These are phyloP conservation scores for Candida boidinii DNA, from an alignment of 805 yeast species.

Conservation along the genomic window DNA sequence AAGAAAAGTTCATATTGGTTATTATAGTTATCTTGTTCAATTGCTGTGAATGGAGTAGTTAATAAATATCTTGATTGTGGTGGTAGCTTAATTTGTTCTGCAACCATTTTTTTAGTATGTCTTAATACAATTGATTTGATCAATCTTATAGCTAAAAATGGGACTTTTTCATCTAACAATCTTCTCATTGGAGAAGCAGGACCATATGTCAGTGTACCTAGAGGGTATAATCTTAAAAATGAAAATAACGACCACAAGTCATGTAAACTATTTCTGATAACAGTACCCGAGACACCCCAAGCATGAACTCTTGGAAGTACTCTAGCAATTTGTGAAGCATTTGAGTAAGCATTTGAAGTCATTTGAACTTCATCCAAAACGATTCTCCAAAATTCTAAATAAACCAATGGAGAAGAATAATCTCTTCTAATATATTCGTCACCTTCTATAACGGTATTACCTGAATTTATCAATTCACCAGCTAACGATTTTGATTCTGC, in stretches of 20 bases:
- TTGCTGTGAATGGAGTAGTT: conserved; percentile 66
- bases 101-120: conserved; percentile 81
- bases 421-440: conserved; percentile 29
- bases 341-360: conserved; percentile 65
- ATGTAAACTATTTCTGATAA: conserved; percentile 55
- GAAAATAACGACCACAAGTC: conserved; percentile 68
- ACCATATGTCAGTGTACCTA: conserved; percentile 23
- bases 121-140: conserved; percentile 55
- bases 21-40: conserved; percentile 80
- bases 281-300: conserved; percentile 98
- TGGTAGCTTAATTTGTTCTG: conserved; percentile 69
- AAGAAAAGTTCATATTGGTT: conserved; percentile 55
- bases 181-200: conserved; percentile 19
- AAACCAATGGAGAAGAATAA: conserved; percentile 74
- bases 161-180: conserved; percentile 17
- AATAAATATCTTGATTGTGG: conserved; percentile 65
- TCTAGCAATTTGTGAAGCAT: conserved; percentile 74
- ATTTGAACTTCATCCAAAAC: conserved; percentile 92
- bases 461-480: no score
- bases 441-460: no score
- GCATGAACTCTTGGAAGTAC: conserved; percentile 79
- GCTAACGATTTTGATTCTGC: no score
- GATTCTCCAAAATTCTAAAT: conserved; percentile 82
- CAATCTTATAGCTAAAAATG: conserved; percentile 37
- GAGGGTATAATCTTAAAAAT: conserved; percentile 64